Percentiles rank a stretch among this genome's conserved stretches.
phyloP scores from a whole-genome alignment of 2,329 filamentous ascomycete species.

The Decorospora gaudefroyi region DNA sequence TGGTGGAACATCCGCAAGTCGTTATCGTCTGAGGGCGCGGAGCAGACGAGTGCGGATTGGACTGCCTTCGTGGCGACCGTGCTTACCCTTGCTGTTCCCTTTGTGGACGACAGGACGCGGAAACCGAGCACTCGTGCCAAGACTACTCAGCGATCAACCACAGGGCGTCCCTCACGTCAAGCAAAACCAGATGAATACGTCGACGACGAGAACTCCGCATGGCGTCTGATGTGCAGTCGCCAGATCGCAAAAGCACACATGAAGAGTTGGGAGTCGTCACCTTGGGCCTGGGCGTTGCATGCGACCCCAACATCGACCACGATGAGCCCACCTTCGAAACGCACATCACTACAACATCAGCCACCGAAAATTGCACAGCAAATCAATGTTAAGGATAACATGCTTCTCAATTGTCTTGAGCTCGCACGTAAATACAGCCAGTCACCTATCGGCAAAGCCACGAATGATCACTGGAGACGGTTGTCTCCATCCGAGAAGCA shows the following conservation, averaged over 20 bases:
- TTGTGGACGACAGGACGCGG: slow-evolving; percentile 38
- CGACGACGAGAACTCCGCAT: slow-evolving; percentile 37
- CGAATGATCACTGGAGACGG: slow-evolving; percentile 59
- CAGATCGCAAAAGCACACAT: slow-evolving; percentile 30
- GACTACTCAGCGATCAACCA: slow-evolving; percentile 29
- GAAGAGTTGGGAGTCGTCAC: slow-evolving; percentile 39
- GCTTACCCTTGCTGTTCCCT: slow-evolving; percentile 47
- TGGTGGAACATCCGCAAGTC: slow-evolving; percentile 47
- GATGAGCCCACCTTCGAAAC: slow-evolving; percentile 32
- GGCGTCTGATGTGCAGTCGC: slow-evolving; percentile 42
- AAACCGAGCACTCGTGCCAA: slow-evolving; percentile 28
- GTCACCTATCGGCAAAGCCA: slow-evolving; percentile 42
- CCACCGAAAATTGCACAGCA: slow-evolving; percentile 30
- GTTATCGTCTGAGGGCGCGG: slow-evolving; percentile 16
- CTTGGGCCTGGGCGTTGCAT: slow-evolving; percentile 45
- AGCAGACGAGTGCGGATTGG: slow-evolving; percentile 39
- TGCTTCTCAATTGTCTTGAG: slow-evolving; percentile 36
- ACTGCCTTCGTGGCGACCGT: slow-evolving; percentile 49
- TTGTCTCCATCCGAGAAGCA: slow-evolving; percentile 52
- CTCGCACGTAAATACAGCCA: slow-evolving; percentile 44
- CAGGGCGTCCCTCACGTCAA: slow-evolving; percentile 30
- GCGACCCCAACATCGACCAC: slow-evolving; percentile 28
- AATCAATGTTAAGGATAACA: slow-evolving; percentile 34
- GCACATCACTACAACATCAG: slow-evolving; percentile 19
- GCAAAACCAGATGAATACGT: slow-evolving; percentile 29